Percentiles rank a stretch among this genome's conserved stretches.
Evolutionary conservation across 2,329 filamentous ascomycete species (phyloP).

Genomic region (Colletotrichum sp.): DNA sequence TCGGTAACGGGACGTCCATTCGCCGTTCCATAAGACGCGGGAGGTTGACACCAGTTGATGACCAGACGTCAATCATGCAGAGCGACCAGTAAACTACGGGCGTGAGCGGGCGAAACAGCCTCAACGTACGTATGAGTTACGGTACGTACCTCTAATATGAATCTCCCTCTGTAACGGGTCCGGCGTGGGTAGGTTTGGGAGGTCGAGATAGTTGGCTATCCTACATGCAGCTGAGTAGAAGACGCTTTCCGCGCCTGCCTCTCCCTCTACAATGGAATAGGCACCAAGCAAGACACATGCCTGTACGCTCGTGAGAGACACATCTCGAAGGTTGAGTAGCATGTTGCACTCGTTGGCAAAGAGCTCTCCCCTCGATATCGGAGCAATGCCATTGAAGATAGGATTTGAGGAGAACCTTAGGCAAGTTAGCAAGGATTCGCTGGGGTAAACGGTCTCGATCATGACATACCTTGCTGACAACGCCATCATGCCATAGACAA

Average conservation of each 20-base stretch:
- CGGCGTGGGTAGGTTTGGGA: slow-evolving; percentile 33
- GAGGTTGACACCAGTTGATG: slow-evolving; percentile 25
- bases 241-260: slow-evolving; percentile 39
- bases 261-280: slow-evolving; percentile 35
- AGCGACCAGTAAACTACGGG: slow-evolving; percentile 25
- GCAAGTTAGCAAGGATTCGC: neutral
- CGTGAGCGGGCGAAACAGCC: neutral
- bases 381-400: slow-evolving; percentile 23
- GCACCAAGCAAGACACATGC: slow-evolving; percentile 42
- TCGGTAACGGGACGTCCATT: slow-evolving; percentile 35
- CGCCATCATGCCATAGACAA: slow-evolving; percentile 29
- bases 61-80: slow-evolving; percentile 28
- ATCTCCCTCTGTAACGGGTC: slow-evolving; percentile 38
- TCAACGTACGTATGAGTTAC: neutral
- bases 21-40: slow-evolving; percentile 24
- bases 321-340: slow-evolving; percentile 37
- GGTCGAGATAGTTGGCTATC: slow-evolving; percentile 38
- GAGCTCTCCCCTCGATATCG: slow-evolving; percentile 28
- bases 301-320: slow-evolving; percentile 41
- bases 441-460: neutral
- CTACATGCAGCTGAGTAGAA: slow-evolving; percentile 42
- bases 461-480: slow-evolving; percentile 23
- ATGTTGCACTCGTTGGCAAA: slow-evolving; percentile 26
- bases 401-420: slow-evolving; percentile 26
- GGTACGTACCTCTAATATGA: slow-evolving; percentile 31